phyloP scores from a whole-genome alignment of 768 basidiomycete genomes.

The Candolleomyces aberdarensis region DNA sequence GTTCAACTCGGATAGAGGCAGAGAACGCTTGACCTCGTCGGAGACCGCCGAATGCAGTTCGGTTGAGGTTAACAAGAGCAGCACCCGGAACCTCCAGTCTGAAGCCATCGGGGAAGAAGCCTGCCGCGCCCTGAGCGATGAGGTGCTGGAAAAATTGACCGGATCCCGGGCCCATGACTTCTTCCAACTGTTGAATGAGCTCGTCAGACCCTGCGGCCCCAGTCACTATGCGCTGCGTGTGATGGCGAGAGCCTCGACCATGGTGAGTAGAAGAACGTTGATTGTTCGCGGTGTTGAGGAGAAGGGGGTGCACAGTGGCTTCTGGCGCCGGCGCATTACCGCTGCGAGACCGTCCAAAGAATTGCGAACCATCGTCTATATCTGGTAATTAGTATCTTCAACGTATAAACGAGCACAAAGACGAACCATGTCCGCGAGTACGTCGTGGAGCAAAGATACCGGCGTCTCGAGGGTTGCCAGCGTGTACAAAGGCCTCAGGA shows the following conservation, averaged over 20 bases:
- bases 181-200: slow-evolving; percentile 74
- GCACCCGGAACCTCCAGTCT: slow-evolving; percentile 64
- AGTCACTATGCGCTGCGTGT: slow-evolving; percentile 53
- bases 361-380: slow-evolving; percentile 53
- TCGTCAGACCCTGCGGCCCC: slow-evolving; percentile 43
- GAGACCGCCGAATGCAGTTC: slow-evolving; percentile 36
- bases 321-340: slow-evolving; percentile 54
- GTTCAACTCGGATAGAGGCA: slow-evolving; percentile 62
- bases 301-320: slow-evolving; percentile 76
- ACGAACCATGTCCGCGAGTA: slow-evolving; percentile 45
- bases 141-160: slow-evolving; percentile 84
- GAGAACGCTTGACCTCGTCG: slow-evolving; percentile 46
- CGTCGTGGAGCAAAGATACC: slow-evolving; percentile 55
- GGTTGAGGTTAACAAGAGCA: slow-evolving; percentile 57
- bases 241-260: slow-evolving; percentile 45
- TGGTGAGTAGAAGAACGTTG: slow-evolving; percentile 44
- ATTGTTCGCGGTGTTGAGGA: slow-evolving; percentile 58
- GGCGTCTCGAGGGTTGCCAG: slow-evolving; percentile 39
- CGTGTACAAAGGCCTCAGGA: slow-evolving; percentile 51
- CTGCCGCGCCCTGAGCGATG: slow-evolving; percentile 54
- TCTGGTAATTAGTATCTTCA: slow-evolving; percentile 12
- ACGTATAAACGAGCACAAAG: slow-evolving; percentile 7
- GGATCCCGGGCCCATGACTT: slow-evolving; percentile 77
- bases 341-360: slow-evolving; percentile 63
- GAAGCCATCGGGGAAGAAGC: slow-evolving; percentile 54